Evolutionary conservation across 331 rosid species (phyloP).

Genomic region (Dryas integrifolia): DNA sequence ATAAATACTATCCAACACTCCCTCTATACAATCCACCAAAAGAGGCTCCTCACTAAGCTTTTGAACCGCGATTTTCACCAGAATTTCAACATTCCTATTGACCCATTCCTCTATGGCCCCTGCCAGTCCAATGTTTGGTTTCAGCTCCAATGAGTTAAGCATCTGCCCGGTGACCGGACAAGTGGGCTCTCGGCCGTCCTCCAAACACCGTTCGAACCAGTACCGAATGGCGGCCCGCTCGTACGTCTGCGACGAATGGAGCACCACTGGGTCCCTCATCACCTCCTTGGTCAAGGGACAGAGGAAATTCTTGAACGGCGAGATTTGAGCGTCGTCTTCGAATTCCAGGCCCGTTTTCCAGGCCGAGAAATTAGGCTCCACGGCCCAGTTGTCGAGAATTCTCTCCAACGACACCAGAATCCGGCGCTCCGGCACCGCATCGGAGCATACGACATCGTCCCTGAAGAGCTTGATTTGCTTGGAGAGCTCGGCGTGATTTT

Average conservation of each 20-base stretch:
- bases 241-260: conserved; percentile 53
- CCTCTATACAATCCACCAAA: conserved; percentile 31
- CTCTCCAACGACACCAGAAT: conserved; percentile 40
- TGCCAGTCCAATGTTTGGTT: conserved; percentile 51
- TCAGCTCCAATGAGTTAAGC: conserved; percentile 44
- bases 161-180: conserved; percentile 47
- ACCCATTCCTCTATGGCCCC: conserved; percentile 57
- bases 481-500: conserved; percentile 39
- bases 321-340: conserved; percentile 40
- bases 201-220: conserved; percentile 50
- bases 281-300: conserved; percentile 57
- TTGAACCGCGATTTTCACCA: conserved; percentile 30
- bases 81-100: conserved; percentile 45
- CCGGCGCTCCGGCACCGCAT: conserved; percentile 29
- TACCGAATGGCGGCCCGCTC: conserved; percentile 47
- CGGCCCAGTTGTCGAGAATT: conserved; percentile 35
- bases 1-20: conserved; percentile 35
- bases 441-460: conserved; percentile 30
- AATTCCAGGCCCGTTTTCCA: conserved; percentile 27
- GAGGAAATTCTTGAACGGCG: conserved; percentile 44
- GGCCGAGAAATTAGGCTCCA: conserved; percentile 22
- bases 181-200: conserved; percentile 45
- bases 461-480: conserved; percentile 43
- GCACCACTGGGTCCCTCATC: conserved; percentile 53
- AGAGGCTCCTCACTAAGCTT: conserved; percentile 35